Conservation (phyloP, 345 rosid species). For the Trapa incisa region DNA sequence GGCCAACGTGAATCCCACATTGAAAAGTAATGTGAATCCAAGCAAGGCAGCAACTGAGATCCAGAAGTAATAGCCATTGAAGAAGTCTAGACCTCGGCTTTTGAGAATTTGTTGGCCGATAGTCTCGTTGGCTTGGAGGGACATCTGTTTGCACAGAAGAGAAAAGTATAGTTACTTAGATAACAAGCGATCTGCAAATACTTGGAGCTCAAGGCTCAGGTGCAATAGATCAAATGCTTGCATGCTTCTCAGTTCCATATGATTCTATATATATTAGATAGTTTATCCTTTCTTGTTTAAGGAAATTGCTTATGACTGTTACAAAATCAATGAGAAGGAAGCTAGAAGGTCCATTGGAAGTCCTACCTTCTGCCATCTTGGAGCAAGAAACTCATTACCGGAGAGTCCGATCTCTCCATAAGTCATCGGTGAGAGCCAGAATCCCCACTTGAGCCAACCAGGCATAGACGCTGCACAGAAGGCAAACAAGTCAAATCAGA, state of each 20-base stretch:
- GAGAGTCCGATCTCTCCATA: constrained; percentile 63
- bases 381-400: constrained; percentile 60
- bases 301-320: too few species aligned
- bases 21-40: constrained; percentile 48
- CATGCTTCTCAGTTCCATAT: too few species aligned
- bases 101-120: constrained; percentile 40
- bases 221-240: too few species aligned
- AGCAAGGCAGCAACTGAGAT: constrained; percentile 46
- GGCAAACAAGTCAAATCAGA: background rate
- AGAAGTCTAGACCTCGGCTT: constrained; percentile 53
- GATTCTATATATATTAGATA: too few species aligned
- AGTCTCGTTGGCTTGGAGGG: constrained; percentile 25
- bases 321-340: too few species aligned
- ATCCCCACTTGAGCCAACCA: constrained; percentile 62
- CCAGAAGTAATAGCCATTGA: constrained; percentile 42
- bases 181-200: background rate
- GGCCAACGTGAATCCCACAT: constrained; percentile 48
- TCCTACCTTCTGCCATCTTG: constrained; percentile 57
- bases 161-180: background rate
- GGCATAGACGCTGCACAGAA: constrained; percentile 56
- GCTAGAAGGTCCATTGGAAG: background rate
- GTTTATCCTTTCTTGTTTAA: too few species aligned
- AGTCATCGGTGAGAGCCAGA: constrained; percentile 58
- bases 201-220: too few species aligned
- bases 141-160: constrained; percentile 14